These are phyloP conservation scores for Viridothelium virens DNA, from an alignment of 495 filamentous ascomycete species.

Conservation along the genomic window DNA sequence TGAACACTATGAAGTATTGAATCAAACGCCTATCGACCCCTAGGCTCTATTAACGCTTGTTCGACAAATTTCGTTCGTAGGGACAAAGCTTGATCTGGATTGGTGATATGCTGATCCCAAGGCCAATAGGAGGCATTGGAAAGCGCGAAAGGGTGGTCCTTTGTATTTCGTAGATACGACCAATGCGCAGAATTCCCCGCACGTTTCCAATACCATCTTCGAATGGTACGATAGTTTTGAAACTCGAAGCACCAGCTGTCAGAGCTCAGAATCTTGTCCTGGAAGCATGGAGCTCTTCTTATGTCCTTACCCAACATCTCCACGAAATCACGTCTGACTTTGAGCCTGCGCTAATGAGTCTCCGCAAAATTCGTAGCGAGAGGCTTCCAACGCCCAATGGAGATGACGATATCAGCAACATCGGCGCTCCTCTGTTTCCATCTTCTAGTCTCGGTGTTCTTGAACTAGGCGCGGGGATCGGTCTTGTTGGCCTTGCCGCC, in stretches of 20 bases:
- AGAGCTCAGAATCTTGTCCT: constrained; percentile 3
- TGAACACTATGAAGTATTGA: too few species aligned
- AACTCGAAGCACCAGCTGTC: constrained; percentile 3
- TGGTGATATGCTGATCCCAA: too few species aligned
- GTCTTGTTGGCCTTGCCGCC: constrained; percentile 22
- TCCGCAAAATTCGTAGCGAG: not conserved
- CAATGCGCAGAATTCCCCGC: constrained; percentile 1
- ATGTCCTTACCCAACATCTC: constrained; percentile 8
- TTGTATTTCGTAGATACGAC: not conserved
- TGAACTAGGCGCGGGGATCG: constrained; percentile 25
- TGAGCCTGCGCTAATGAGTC: not conserved
- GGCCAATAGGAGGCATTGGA: not conserved
- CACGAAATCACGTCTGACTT: not conserved
- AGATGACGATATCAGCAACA: not conserved
- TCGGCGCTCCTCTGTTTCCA: not conserved
- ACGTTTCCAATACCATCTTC: not conserved
- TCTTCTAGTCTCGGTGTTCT: constrained; percentile 9
- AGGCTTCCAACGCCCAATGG: not conserved
- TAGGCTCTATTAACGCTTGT: too few species aligned
- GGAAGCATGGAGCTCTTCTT: constrained; percentile 8
- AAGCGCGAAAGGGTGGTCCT: not conserved
- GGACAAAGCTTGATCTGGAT: too few species aligned
- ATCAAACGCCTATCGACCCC: too few species aligned
- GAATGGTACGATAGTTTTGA: not conserved
- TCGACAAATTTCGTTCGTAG: too few species aligned